Evolutionary conservation across 805 yeast species (phyloP), one percentile per base, ranked within the genome.

Genomic region (Yarrowia alimentaria): DNA sequence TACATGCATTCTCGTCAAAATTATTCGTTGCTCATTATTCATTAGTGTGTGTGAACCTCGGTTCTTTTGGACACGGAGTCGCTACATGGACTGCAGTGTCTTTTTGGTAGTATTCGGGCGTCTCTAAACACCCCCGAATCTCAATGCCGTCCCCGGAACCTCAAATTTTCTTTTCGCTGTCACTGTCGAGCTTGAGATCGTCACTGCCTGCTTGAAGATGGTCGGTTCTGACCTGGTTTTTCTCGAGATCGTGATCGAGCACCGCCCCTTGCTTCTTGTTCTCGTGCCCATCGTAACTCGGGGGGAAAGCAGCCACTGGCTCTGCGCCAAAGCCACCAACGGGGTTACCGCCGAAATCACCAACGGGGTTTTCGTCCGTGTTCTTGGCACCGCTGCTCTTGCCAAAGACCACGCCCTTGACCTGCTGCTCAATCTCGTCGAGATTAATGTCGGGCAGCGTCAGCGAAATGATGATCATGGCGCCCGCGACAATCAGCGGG

Each of bases 391-490:
- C 28, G 6, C 13, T 5, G 10, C 33, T 26, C 33, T 40, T 40
- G 47, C 47, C 47, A 28, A 40, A 40, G 19, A 40, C 47, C 13
- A 40, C 33, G 0, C 47, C 47, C 33, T 28, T 26, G 25, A 40
- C 47, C 26, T 21, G 38, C 42, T 20, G 29, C 29, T 43, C 43
- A 29, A 37, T 47, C 18, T 38, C 49, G 21, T 49, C 53, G 14
- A 53, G 50, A 7, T 50, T 30, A n/a, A 53, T 20, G n/a, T 53
- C 33, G 17, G 47, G 29, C 6, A 35, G 47, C 6, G 54, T 31
- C 20, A 50, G 24, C 6, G 52, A 10, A 20, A 53, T 35, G 31
- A 53, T 24, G 14, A 51, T 32, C 52, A 53, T 53, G 31, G 50
- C 38, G 10, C 30, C 54, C 10, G 38, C 51, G 4, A 53, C 37